phyloP scores from a whole-genome alignment of 139 green algal species.

The Picochlorum sp. region DNA sequence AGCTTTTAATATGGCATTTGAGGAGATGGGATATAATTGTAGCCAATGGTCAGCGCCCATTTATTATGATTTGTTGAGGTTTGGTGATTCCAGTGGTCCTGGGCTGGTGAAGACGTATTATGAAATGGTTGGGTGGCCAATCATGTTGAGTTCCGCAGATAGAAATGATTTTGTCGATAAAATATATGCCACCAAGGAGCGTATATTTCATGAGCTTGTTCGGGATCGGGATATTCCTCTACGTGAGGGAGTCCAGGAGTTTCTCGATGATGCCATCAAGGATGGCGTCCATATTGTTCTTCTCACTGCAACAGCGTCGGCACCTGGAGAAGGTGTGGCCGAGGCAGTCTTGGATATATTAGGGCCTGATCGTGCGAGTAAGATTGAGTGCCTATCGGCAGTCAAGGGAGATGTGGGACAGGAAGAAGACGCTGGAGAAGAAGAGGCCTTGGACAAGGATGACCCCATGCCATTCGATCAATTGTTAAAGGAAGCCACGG shows the following conservation, averaged over 20 bases:
- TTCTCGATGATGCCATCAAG: conserved; percentile 33
- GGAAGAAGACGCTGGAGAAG: neutral
- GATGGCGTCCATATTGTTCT: conserved; percentile 19
- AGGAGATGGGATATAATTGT: conserved; percentile 35
- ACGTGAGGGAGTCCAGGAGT: conserved; percentile 17
- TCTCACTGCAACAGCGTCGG: conserved; percentile 16
- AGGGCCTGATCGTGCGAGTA: conserved; percentile 9
- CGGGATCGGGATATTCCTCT: conserved; percentile 28
- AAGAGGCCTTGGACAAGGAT: neutral
- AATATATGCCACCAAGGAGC: conserved; percentile 27
- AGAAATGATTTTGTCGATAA: conserved; percentile 31
- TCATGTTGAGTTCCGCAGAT: conserved; percentile 29
- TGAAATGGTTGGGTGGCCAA: conserved; percentile 31
- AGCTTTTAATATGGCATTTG: conserved; percentile 33
- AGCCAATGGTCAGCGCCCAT: conserved; percentile 25
- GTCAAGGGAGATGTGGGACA: neutral
- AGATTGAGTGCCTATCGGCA: conserved; percentile 7
- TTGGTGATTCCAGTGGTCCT: conserved; percentile 27
- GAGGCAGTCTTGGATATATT: conserved; percentile 19
- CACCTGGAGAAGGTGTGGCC: conserved; percentile 17
- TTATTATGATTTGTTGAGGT: conserved; percentile 36
- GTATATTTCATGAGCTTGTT: conserved; percentile 34
- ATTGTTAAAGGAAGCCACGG: conserved; percentile 14
- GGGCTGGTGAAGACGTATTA: conserved; percentile 8
- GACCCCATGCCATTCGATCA: conserved; percentile 14